These are phyloP conservation scores for Akanthomyces lecanii DNA, from an alignment of 2,329 filamentous ascomycete species.

Conservation along the genomic window DNA sequence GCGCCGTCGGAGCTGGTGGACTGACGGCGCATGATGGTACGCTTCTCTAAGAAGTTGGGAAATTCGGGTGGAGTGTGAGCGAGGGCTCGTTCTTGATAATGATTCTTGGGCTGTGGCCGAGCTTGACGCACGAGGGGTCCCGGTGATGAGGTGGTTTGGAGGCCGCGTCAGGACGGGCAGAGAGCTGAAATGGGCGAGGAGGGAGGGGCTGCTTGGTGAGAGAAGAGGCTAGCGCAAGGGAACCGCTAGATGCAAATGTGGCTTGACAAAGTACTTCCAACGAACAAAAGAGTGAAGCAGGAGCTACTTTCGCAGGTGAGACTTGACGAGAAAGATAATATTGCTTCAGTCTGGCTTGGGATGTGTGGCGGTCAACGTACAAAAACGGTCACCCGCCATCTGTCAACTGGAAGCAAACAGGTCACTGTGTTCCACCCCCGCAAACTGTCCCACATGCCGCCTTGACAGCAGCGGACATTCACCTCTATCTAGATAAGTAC, in stretches of 20 bases:
- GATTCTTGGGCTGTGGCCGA: too few species aligned
- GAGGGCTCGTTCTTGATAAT: too few species aligned
- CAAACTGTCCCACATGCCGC: neutral
- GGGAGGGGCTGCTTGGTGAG: neutral
- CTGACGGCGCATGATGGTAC: slow-evolving; percentile 22
- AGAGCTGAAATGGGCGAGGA: neutral
- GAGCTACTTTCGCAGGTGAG: too few species aligned
- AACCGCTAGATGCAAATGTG: neutral
- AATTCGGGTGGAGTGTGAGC: too few species aligned
- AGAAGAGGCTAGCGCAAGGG: neutral
- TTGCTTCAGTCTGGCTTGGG: too few species aligned
- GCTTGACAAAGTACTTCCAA: neutral
- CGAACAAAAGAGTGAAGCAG: too few species aligned
- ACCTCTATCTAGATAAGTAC: neutral
- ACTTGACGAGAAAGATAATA: too few species aligned
- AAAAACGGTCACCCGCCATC: neutral
- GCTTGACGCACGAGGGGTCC: too few species aligned
- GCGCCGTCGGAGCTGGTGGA: slow-evolving; percentile 29
- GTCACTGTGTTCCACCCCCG: neutral
- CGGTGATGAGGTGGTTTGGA: neutral
- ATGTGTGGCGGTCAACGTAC: neutral
- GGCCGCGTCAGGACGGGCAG: neutral
- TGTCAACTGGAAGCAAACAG: neutral
- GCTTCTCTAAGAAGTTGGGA: neutral
- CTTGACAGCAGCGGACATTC: neutral